Evolutionary conservation across 2,329 filamentous ascomycete genomes (phyloP), one percentile per base, ranked within the genome.

Genomic region (Fusarium concolor): DNA sequence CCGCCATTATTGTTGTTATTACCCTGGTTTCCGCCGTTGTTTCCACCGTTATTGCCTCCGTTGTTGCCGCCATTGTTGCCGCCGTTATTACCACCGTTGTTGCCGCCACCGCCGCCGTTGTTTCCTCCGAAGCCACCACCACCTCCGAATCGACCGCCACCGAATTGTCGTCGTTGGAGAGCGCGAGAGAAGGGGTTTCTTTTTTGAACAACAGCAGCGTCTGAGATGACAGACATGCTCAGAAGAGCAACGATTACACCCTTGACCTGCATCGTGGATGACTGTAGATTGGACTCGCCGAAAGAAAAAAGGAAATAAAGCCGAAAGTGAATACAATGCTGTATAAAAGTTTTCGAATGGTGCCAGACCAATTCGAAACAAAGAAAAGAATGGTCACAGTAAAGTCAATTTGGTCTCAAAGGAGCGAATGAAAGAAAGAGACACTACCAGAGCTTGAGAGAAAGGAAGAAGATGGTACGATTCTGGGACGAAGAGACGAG

Each of bases 191-290:
- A 77, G 29, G 80, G 81, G 56, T 70, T 77, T 65, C 73, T 74
- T 56, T 79, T 78, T 57, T 76, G 71, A 60, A 85, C 74, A 20
- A 78, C 76, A 17, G 80, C 85, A 54, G 81, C 86, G 38, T 87
- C 84, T 56, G 79, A 74, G 43, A 82, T 74, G 57, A 78, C 78
- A 49, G 80, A 76, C 63, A 85, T 74, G 76, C 85, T 82, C 75
- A 85, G 65, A 22, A 87, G 80, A 79, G 83, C 80, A 46, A 85
- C 63, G 63, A 86, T 68, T 45, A 84, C 72, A 62, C 79, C 79
- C 76, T 86, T 85, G 74, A 86, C 74, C 74, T 86, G 82, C 86
- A 87, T 88, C 46, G 72, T 85, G 80, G 45, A 56, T 44, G 63
- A 63, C 56, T 56, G 45, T 60, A 62, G 43, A 20, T 54, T 33